Evolutionary conservation across 2,329 filamentous ascomycete species (phyloP), one percentile per base, ranked within the genome.

Genomic region (Xylariaceae sp.): DNA sequence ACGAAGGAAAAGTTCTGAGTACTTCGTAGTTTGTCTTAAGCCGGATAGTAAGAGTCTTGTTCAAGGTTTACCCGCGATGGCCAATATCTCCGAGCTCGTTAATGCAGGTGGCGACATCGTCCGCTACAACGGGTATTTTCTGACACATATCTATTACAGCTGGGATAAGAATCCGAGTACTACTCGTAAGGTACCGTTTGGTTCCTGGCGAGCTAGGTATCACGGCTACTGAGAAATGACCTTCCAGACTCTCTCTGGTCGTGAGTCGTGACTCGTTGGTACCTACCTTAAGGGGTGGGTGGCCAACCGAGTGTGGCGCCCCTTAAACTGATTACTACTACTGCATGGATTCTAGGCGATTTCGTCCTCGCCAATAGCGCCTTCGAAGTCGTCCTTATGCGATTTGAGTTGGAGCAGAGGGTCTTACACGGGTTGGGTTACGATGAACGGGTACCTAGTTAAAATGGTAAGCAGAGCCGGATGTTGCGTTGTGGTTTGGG

Each of bases 401-500:
- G 23, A 30, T 30, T 59, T 18, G 54, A 51, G 57, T 56, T 53
- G 61, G 58, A 58, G 47, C 30, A 49, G 49, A 47, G 45, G 18
- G 49, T 51, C 53, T 35, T 51, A 30, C 23, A 30, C 23, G 23
- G 61, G 64, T 59, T 65, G 62, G 61, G 58, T 60, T 54, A 59
- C 54, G 55, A 62, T 53, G 57, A 52, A 60, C 51, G 49, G 23
- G 49, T 35, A 17, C 17, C 17, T 9, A 6, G n/a, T 56, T 13
- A 42, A 42, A 48, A 58, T 37, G 49, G 58, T 39, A 57, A 62
- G 64, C 56, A 61, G 64, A 60, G 55, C 50, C 56, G 60, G 23
- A 56, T 17, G 56, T 52, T 58, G 59, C 39, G 18, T 49, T 30
- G 23, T 30, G 23, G 4, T 30, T 34, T 53, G 50, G 37, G 37